Conservation (phyloP, 345 rosid genomes). For the Linum tenue region DNA sequence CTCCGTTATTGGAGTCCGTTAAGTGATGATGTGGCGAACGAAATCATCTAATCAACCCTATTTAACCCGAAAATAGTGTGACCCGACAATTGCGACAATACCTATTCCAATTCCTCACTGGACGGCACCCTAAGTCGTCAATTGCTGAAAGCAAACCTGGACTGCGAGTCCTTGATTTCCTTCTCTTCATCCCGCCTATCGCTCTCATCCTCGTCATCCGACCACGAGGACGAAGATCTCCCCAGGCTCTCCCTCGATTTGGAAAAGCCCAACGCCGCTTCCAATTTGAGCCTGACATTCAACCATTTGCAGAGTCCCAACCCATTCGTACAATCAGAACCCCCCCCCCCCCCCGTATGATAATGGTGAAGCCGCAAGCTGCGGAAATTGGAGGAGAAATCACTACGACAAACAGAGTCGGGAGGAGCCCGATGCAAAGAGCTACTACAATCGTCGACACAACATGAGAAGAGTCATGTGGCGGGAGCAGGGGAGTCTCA, state of each 20-base stretch:
- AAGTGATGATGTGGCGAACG: too few species aligned
- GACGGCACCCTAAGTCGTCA: constrained; percentile 53
- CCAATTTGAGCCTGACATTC: not conserved
- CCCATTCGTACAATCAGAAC: constrained; percentile 42
- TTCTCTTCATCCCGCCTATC: constrained; percentile 71
- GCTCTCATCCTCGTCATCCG: constrained; percentile 81
- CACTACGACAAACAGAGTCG: constrained; percentile 15
- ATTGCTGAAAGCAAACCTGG: constrained; percentile 47
- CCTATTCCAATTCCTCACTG: constrained; percentile 15
- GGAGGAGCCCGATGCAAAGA: constrained; percentile 58
- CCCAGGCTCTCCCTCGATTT: constrained; percentile 67
- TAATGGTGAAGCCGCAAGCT: constrained; percentile 47
- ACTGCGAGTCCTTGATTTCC: constrained; percentile 46
- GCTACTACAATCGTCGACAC: not conserved
- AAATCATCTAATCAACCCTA: too few species aligned
- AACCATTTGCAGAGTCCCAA: constrained; percentile 27
- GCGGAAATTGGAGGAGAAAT: constrained; percentile 13
- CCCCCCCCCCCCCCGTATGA: constrained; percentile 33
- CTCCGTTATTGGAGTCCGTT: too few species aligned
- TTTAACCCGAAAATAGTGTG: too few species aligned
- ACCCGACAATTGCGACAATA: constrained; percentile 2
- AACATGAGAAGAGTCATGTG: constrained; percentile 20
- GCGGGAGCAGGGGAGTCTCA: constrained; percentile 49
- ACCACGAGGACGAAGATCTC: constrained; percentile 76
- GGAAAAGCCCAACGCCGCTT: constrained; percentile 40